Conservation (phyloP, 2,329 filamentous ascomycete species). For the Colletotrichum cuscutae region DNA sequence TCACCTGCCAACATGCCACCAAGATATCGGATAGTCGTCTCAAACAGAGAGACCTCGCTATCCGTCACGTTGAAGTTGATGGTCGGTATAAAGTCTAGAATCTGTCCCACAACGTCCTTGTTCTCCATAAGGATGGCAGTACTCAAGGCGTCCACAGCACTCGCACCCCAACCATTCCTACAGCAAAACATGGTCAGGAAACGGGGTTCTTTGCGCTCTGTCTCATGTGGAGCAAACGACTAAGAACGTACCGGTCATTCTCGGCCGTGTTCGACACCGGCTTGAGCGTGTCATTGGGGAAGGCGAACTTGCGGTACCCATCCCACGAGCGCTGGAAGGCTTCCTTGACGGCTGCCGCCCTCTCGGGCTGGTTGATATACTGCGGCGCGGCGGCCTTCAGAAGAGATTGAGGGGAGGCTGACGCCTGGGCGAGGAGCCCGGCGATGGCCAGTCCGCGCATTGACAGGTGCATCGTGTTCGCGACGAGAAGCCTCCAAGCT, state of each 20-base stretch:
- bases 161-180: constrained; percentile 88
- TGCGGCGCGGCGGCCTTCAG: not conserved
- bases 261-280: constrained; percentile 73
- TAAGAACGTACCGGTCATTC: constrained; percentile 72
- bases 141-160: constrained; percentile 81
- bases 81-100: constrained; percentile 75
- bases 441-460: constrained; percentile 1
- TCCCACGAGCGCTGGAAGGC: constrained; percentile 78
- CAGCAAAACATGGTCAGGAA: constrained; percentile 32
- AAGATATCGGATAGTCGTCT: constrained; percentile 90
- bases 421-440: constrained; percentile 7
- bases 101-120: constrained; percentile 72
- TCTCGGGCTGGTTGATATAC: constrained; percentile 46
- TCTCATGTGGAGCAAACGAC: too few relatives aligned
- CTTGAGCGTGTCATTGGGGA: constrained; percentile 79
- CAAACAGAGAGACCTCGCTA: constrained; percentile 79
- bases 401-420: constrained; percentile 9
- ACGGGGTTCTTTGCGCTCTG: not conserved
- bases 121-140: constrained; percentile 84
- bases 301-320: constrained; percentile 79
- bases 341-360: constrained; percentile 71
- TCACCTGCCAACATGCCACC: constrained; percentile 80
- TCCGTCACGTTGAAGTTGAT: constrained; percentile 77
- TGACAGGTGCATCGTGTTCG: constrained; percentile 3
- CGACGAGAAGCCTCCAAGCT: not conserved